Evolutionary conservation across 2,329 filamentous ascomycete species (phyloP), one percentile per base, ranked within the genome.

Genomic region (Myrmaecium sp.): DNA sequence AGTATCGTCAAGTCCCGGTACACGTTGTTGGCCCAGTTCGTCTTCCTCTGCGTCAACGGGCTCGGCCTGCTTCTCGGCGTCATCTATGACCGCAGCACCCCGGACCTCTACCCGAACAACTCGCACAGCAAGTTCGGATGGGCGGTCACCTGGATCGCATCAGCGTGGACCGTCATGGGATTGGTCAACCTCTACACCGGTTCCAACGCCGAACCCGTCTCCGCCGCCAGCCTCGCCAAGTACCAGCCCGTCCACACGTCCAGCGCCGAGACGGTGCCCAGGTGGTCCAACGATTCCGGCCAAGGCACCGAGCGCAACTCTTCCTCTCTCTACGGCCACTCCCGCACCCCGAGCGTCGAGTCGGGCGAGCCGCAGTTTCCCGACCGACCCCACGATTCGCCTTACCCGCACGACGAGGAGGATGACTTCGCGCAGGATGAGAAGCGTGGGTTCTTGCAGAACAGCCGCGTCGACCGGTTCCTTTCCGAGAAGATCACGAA

Each of bases 71-170:
- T 57, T 28, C 33, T 54, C 27, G 42, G 52, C 31, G 36, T 54
- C 30, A 34, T 55, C 30, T 93, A 93, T 58, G 82, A 89, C 47
- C 62, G 66, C 31, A 71, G 67, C 35, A 92, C 82, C 0, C 82
- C 83, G 1, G 80, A 93, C 44, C 57, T 94, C 13, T 94, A 93
- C 47, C 72, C 73, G 17, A 74, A 78, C 45, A 92, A 92, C 45
- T 69, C 76, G n/a, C 84, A 94, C 49, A 74, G 83, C 56, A 83
- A 79, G 49, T 64, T 86, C 22, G 83, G 83, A 29, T 95, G 86
- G 86, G 61, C 80, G 21, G 64, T 76, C 16, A 86, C 77, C 3
- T 77, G 69, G 60, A 59, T 84, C 4, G 62, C 78, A 7, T 62
- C 62, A 27, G 70, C 65, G 0, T 86, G 93, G 55, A 63, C 76